Evolutionary conservation across 2,329 filamentous ascomycete species (phyloP).

Genomic region (Pseudocercospora cruenta): DNA sequence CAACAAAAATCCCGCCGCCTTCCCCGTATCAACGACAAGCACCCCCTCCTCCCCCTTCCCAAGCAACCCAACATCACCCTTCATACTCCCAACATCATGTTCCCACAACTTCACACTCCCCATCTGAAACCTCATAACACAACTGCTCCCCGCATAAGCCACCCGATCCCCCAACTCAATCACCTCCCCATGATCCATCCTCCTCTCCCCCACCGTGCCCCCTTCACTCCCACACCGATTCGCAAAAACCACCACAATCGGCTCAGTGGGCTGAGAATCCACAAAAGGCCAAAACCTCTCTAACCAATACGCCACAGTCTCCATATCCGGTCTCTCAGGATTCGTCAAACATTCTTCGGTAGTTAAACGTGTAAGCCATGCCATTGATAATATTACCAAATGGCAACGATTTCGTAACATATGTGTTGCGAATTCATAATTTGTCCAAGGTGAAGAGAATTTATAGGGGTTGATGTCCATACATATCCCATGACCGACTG

Average conservation of each 20-base stretch:
- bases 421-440: slow-evolving; percentile 63
- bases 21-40: slow-evolving; percentile 67
- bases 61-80: slow-evolving; percentile 51
- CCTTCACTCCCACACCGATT: slow-evolving; percentile 70
- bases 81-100: slow-evolving; percentile 49
- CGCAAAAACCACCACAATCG: slow-evolving; percentile 70
- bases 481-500: slow-evolving; percentile 52
- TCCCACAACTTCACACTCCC: slow-evolving; percentile 67
- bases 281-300: slow-evolving; percentile 67
- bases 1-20: slow-evolving; percentile 38
- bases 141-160: slow-evolving; percentile 74
- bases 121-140: slow-evolving; percentile 66
- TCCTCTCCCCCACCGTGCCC: slow-evolving; percentile 26
- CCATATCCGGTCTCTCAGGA: slow-evolving; percentile 64
- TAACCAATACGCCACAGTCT: slow-evolving; percentile 77
- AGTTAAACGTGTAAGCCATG: slow-evolving; percentile 68
- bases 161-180: slow-evolving; percentile 44
- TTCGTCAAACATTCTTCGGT: slow-evolving; percentile 55
- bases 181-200: slow-evolving; percentile 36
- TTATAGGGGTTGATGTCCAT: slow-evolving; percentile 67
- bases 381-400: slow-evolving; percentile 74
- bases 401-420: slow-evolving; percentile 60
- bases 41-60: slow-evolving; percentile 72
- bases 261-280: slow-evolving; percentile 47
- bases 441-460: slow-evolving; percentile 61